These are phyloP conservation scores for Delitschia confertaspora DNA, from an alignment of 495 filamentous ascomycete species.

Conservation along the genomic window DNA sequence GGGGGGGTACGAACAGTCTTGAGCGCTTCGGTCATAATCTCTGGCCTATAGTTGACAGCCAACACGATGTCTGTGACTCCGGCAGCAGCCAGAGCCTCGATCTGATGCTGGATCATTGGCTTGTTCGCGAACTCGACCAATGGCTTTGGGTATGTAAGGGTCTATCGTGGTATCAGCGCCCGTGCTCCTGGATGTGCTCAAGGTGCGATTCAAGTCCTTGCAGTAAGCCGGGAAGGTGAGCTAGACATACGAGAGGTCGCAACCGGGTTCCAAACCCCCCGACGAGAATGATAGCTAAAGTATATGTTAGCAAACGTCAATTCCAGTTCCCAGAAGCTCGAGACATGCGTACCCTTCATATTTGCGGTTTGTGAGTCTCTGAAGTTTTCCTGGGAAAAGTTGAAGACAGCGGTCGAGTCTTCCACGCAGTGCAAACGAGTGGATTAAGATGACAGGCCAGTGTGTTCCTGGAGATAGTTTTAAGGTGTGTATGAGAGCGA, in stretches of 20 bases:
- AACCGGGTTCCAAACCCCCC: slow-evolving; percentile 98
- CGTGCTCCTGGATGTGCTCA: no score
- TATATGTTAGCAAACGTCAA: not conserved
- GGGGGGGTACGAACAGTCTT: slow-evolving; percentile 49
- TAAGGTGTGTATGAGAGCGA: not conserved
- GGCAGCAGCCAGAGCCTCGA: slow-evolving; percentile 87
- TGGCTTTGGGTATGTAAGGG: slow-evolving; percentile 92
- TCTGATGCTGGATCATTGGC: slow-evolving; percentile 98
- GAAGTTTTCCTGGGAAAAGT: not conserved
- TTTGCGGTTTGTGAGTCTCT: slow-evolving; percentile 9
- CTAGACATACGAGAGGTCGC: slow-evolving; percentile 75
- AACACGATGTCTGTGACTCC: slow-evolving; percentile 97
- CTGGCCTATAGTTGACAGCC: slow-evolving; percentile 96
- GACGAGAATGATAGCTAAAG: slow-evolving; percentile 92
- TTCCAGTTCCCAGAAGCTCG: not conserved
- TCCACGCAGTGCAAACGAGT: not conserved
- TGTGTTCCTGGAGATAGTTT: no score
- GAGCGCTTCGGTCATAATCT: slow-evolving; percentile 76
- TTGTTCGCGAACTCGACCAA: slow-evolving; percentile 97
- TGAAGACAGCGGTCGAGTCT: slow-evolving; percentile 12
- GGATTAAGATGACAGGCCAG: slow-evolving; percentile 1
- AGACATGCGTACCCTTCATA: slow-evolving; percentile 26
- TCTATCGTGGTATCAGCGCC: slow-evolving; percentile 59
- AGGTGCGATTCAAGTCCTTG: slow-evolving; percentile 1
- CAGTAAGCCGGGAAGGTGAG: slow-evolving; percentile 18